Percentiles rank a stretch among this genome's conserved stretches.
phyloP scores from a whole-genome alignment of 495 filamentous ascomycete genomes.

The Penicillium cataractarum region DNA sequence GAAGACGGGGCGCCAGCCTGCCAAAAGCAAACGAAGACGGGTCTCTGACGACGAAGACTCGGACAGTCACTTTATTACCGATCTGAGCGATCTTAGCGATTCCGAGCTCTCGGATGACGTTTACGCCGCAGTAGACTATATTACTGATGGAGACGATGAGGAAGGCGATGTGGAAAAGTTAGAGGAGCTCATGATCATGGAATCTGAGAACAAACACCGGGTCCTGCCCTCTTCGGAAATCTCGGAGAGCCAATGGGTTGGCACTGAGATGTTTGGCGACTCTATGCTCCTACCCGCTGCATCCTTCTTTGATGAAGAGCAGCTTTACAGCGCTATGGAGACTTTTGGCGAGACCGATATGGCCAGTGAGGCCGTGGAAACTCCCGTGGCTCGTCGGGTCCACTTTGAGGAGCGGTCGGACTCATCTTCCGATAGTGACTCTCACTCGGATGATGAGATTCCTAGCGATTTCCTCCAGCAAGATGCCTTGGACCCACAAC shows the following conservation, averaged over 20 bases:
- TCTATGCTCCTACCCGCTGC: slow-evolving; percentile 50
- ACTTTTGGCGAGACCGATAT: slow-evolving; percentile 49
- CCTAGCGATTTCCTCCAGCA: slow-evolving; percentile 75
- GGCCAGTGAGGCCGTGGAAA: slow-evolving; percentile 48
- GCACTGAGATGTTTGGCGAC: slow-evolving; percentile 55
- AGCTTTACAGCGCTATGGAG: slow-evolving; percentile 51
- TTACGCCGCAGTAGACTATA: slow-evolving; percentile 76
- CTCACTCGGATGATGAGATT: slow-evolving; percentile 60
- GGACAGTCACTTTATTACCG: slow-evolving; percentile 45
- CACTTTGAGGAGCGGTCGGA: slow-evolving; percentile 55
- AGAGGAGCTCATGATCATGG: slow-evolving; percentile 74
- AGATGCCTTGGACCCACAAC: slow-evolving; percentile 66
- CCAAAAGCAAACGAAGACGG: slow-evolving; percentile 49
- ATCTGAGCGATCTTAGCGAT: slow-evolving; percentile 38
- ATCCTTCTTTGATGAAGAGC: slow-evolving; percentile 57
- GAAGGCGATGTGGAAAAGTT: slow-evolving; percentile 70
- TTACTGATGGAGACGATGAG: slow-evolving; percentile 77
- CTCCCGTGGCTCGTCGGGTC: slow-evolving; percentile 50
- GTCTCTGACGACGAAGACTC: slow-evolving; percentile 69
- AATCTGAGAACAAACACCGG: slow-evolving; percentile 53
- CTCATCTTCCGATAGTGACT: slow-evolving; percentile 55
- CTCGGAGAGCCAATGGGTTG: slow-evolving; percentile 60
- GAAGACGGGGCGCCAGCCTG: slow-evolving; percentile 50
- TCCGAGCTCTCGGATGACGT: slow-evolving; percentile 62
- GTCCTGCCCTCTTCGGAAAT: slow-evolving; percentile 32